Base-by-base conservation (phyloP, 2,329 filamentous ascomycete genomes). In the Trichoderma polysporum region DNA sequence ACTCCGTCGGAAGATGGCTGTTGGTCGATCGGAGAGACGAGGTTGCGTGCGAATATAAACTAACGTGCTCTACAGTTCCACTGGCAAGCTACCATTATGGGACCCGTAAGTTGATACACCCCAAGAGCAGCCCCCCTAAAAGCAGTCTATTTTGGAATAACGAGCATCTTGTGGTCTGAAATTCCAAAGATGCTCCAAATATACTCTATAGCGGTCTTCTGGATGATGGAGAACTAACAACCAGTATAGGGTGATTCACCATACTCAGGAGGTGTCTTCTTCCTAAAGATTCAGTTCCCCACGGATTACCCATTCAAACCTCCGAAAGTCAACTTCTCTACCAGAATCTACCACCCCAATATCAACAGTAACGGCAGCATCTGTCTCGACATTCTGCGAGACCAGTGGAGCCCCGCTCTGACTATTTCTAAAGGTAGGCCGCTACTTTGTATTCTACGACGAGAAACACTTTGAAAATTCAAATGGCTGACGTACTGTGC, bases 251-350 rank as follows among this genome's bases (percentile, higher is more conserved):
- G 91, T 80, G 95, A 98, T 82, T 97, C 93, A 77, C 95, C 95
- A 80, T 99, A 98, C 86, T 93, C 94, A 59, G 94, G 94, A 80
- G 95, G 95, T 78, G 94, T 99, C 75, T 99, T 99, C 88, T 99
- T 99, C 89, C 88, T 99, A 73, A 90, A 91, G 74, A 99, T 99
- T 79, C 93, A 97, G 84, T 98, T 99, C 87, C 95, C 95, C 74
- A 99, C 95, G 86, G 95, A 99, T 86, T 99, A 99, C 83, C 95
- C 95, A 49, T 99, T 99, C 88, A 99, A 99, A 91, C 95, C 95
- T 70, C 95, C 95, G 74, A 99, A 99, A 89, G 94, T 99, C 83
- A 97, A 97, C 91, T 99, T 99, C 88, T 98, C 93, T 75, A 99
- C 95, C 72, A 91, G 94, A 79, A 98, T 99, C 85, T 99, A 99